Evolutionary conservation across 345 rosid genomes (phyloP).

Genomic region (Conringia planisiliqua): DNA sequence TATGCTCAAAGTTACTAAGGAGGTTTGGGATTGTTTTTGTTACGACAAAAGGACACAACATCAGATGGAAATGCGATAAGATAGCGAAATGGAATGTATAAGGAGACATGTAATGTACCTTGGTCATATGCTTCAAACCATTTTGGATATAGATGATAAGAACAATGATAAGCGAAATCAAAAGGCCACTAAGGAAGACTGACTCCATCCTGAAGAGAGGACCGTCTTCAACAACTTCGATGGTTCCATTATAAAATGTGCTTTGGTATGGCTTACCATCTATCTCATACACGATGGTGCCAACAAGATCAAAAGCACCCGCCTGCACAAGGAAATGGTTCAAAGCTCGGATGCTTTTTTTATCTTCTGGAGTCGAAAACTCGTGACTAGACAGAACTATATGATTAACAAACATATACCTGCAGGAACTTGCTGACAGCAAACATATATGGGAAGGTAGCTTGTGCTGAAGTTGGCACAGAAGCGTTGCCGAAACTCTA

Average conservation of each 20-base stretch:
- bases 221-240: slow-evolving; percentile 88
- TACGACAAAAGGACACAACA: background rate
- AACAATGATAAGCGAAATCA: slow-evolving; percentile 55
- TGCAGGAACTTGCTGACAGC: slow-evolving; percentile 83
- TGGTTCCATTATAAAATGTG: slow-evolving; percentile 75
- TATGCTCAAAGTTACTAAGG: background rate
- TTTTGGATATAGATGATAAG: slow-evolving; percentile 68
- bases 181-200: slow-evolving; percentile 77
- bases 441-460: slow-evolving; percentile 80
- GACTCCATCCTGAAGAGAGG: slow-evolving; percentile 79
- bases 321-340: slow-evolving; percentile 42
- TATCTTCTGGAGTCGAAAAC: background rate
- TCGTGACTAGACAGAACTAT: background rate
- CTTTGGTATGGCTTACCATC: slow-evolving; percentile 75
- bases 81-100: background rate
- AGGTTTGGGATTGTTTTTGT: background rate
- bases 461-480: slow-evolving; percentile 64
- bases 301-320: slow-evolving; percentile 91
- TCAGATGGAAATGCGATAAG: background rate
- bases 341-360: background rate
- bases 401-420: slow-evolving; percentile 45
- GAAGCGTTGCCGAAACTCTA: slow-evolving; percentile 85
- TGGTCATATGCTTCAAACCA: slow-evolving; percentile 60
- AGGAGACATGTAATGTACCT: slow-evolving; percentile 43
- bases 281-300: slow-evolving; percentile 68